Percentiles rank a stretch among this genome's conserved stretches.
phyloP scores from a whole-genome alignment of 257 asterid species.

The Fraxinus cuspidata region DNA sequence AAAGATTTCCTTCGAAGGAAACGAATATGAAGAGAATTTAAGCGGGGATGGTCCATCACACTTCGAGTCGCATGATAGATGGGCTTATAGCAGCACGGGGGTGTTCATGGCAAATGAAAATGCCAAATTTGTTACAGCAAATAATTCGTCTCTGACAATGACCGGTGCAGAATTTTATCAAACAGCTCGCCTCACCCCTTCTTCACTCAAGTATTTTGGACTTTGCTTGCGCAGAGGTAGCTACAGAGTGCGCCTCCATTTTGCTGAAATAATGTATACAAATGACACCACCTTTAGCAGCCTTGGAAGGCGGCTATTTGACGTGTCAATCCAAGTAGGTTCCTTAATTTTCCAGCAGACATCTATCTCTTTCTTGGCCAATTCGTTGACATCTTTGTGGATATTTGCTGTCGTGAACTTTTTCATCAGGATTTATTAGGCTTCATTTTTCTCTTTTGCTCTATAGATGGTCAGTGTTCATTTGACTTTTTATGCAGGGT shows the following conservation, averaged over 20 bases:
- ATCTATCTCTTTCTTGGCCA: neutral
- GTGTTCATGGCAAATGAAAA: conserved; percentile 22
- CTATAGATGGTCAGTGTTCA: neutral
- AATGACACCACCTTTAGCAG: conserved; percentile 57
- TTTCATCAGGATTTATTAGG: neutral
- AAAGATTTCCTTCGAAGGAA: conserved; percentile 41
- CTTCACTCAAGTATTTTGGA: conserved; percentile 74
- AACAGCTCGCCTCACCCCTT: conserved; percentile 80
- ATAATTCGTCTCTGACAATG: conserved; percentile 31
- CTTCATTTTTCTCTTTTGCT: neutral
- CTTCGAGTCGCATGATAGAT: conserved; percentile 43
- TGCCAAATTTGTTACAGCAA: conserved; percentile 29
- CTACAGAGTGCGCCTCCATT: conserved; percentile 85
- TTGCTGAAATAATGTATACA: conserved; percentile 76
- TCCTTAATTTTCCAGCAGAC: neutral
- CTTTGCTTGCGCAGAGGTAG: conserved; percentile 79
- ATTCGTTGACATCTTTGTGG: neutral
- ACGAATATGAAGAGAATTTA: conserved; percentile 60
- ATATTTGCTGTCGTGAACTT: conserved; percentile 4
- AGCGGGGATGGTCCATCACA: conserved; percentile 52
- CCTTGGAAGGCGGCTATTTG: conserved; percentile 78
- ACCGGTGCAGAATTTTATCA: conserved; percentile 44
- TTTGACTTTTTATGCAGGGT: conserved; percentile 53
- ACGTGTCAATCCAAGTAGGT: conserved; percentile 87
- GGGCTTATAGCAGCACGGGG: conserved; percentile 93